Conservation (phyloP, 1,284 basidiomycete genomes). For the Puccinia polysora region DNA sequence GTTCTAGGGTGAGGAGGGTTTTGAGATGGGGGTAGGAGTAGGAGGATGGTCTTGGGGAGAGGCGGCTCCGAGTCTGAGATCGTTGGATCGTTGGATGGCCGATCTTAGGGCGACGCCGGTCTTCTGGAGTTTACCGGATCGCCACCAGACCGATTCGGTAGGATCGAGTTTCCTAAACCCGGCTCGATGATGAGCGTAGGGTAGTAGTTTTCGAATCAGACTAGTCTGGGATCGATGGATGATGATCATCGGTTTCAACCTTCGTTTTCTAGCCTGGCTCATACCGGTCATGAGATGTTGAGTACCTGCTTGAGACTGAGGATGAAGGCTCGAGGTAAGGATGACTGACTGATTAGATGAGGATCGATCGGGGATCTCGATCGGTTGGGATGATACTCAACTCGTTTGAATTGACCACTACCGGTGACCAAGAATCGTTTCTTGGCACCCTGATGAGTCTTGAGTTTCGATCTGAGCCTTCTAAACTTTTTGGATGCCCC, state of each 20-base stretch:
- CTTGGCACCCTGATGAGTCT: slow-evolving; percentile 34
- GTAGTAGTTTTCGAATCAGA: slow-evolving; percentile 25
- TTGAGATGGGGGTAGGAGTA: too few relatives aligned
- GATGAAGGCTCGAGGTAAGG: background rate
- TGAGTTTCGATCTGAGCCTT: slow-evolving; percentile 20
- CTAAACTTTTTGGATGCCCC: slow-evolving; percentile 17
- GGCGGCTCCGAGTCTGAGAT: too few relatives aligned
- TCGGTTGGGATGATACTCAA: background rate
- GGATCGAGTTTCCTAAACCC: slow-evolving; percentile 39
- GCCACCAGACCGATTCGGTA: slow-evolving; percentile 38
- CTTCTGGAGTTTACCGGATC: slow-evolving; percentile 16
- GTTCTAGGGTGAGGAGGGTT: too few relatives aligned
- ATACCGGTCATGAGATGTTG: slow-evolving; percentile 39
- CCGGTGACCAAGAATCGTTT: slow-evolving; percentile 39
- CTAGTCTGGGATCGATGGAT: slow-evolving; percentile 10
- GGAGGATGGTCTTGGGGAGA: too few relatives aligned
- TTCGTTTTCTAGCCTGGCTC: background rate
- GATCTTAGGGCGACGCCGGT: slow-evolving; percentile 2
- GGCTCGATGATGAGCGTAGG: slow-evolving; percentile 12
- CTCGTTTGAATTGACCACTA: slow-evolving; percentile 41
- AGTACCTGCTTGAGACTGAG: slow-evolving; percentile 29
- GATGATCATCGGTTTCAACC: slow-evolving; percentile 35
- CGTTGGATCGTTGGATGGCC: slow-evolving; percentile 18
- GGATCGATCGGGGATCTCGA: background rate
- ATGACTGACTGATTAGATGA: background rate